Percentiles rank a stretch among this genome's conserved stretches.
Conservation (phyloP, 148 eudicot genomes). For the Vaccinium corymbosum region DNA sequence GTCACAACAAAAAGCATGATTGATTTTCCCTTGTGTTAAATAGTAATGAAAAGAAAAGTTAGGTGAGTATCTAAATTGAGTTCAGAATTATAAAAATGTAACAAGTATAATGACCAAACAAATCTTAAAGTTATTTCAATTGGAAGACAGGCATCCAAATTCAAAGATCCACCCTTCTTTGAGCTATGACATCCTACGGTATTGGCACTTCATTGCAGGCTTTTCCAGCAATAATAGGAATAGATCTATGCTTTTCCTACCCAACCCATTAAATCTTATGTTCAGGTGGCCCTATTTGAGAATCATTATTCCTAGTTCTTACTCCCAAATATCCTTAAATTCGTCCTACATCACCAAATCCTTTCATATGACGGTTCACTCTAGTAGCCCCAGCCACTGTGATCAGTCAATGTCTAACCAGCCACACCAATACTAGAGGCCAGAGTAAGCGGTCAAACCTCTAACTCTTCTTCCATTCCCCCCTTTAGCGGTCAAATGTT, state of each 20-base stretch:
- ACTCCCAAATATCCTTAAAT: neutral
- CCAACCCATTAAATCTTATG: neutral
- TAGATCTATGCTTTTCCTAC: neutral
- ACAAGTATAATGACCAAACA: neutral
- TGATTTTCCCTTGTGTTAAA: neutral
- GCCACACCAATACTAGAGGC: neutral
- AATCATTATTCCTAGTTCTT: too few relatives aligned
- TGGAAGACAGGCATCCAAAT: neutral
- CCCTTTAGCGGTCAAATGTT: neutral
- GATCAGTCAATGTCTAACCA: neutral
- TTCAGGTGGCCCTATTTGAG: neutral
- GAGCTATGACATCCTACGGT: neutral
- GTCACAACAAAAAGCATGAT: slow-evolving; percentile 3
- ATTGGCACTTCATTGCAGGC: neutral
- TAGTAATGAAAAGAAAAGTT: neutral
- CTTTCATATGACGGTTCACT: neutral
- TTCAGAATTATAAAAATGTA: neutral
- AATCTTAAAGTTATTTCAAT: neutral
- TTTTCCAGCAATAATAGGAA: slow-evolving; percentile 2
- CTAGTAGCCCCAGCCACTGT: neutral
- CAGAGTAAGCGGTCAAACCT: neutral
- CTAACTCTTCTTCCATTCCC: neutral
- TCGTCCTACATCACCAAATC: neutral
- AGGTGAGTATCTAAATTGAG: neutral
- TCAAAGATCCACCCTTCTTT: neutral